phyloP scores from a whole-genome alignment of 768 basidiomycete genomes.

The Myochromella boudieri region DNA sequence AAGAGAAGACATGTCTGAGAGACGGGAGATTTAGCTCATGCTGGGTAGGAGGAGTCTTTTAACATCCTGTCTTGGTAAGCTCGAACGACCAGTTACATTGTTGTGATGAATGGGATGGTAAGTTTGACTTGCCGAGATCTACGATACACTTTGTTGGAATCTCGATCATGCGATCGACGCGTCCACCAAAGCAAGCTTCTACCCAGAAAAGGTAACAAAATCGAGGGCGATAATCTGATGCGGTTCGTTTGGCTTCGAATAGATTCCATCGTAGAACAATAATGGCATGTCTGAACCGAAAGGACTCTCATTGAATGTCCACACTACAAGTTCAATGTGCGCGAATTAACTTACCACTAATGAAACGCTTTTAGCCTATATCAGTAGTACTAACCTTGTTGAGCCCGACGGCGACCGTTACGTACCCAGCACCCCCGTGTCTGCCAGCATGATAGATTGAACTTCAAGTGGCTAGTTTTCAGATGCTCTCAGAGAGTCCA shows the following conservation, averaged over 20 bases:
- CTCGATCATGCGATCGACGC: conserved; percentile 20
- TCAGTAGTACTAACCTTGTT: too few relatives aligned
- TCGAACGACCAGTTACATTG: conserved; percentile 16
- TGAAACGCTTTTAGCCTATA: too few relatives aligned
- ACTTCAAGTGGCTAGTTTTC: too few relatives aligned
- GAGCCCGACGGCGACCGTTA: too few relatives aligned
- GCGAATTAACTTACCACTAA: too few relatives aligned
- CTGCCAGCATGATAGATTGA: too few relatives aligned
- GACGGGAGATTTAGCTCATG: conserved; percentile 6
- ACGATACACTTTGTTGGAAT: conserved; percentile 12
- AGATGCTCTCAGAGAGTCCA: too few relatives aligned
- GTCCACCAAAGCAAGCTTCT: background rate
- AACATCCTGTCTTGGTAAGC: conserved; percentile 11
- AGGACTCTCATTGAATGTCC: too few relatives aligned
- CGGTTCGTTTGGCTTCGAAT: conserved; percentile 7
- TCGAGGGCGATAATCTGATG: conserved; percentile 17
- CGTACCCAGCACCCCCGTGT: too few relatives aligned
- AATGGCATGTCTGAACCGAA: conserved; percentile 14
- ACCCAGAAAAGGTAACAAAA: conserved; percentile 7
- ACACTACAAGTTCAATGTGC: too few relatives aligned
- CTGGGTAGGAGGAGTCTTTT: conserved; percentile 11
- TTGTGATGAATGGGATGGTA: conserved; percentile 13
- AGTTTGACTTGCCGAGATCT: conserved; percentile 10
- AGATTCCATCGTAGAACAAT: conserved; percentile 13
- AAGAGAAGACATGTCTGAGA: conserved; percentile 18